These are phyloP conservation scores for Candida broadrunensis DNA, from an alignment of 805 yeast genomes.

Conservation along the genomic window DNA sequence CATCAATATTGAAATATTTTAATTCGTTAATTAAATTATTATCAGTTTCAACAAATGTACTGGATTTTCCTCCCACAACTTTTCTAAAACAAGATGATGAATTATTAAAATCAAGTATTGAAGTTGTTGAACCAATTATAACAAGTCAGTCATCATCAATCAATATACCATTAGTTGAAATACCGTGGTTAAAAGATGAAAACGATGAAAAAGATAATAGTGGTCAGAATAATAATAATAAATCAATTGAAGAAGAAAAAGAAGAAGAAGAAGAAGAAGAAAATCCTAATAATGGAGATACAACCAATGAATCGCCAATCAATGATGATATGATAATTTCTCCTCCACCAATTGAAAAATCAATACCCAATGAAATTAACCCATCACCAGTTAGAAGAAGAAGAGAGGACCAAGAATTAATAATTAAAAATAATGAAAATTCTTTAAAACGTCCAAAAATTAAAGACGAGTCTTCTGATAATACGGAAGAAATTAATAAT, in stretches of 20 bases:
- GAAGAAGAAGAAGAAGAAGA: not conserved
- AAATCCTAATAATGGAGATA: not conserved
- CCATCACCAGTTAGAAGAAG: not conserved
- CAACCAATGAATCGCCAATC: not conserved
- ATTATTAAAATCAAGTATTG: not conserved
- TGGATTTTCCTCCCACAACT: slow-evolving; percentile 19
- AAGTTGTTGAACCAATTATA: not conserved
- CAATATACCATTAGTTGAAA: slow-evolving; percentile 20
- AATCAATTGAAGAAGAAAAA: not conserved
- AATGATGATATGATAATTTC: slow-evolving; percentile 1
- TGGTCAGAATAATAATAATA: not conserved
- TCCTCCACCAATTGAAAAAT: not conserved
- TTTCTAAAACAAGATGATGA: slow-evolving; percentile 6
- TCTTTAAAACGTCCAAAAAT: not conserved
- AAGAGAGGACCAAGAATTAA: not conserved
- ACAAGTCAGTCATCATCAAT: slow-evolving; percentile 1
- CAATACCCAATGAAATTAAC: not conserved
- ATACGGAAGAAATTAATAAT: no score
- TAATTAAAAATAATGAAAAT: not conserved
- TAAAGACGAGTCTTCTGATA: not conserved
- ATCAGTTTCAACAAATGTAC: slow-evolving; percentile 25
- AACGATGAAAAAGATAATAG: not conserved
- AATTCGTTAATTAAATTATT: slow-evolving; percentile 37
- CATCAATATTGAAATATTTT: slow-evolving; percentile 39
- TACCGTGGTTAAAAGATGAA: slow-evolving; percentile 25